Base-by-base conservation (phyloP, 2,329 filamentous ascomycete genomes). In the Phyllosticta ampelicida region DNA sequence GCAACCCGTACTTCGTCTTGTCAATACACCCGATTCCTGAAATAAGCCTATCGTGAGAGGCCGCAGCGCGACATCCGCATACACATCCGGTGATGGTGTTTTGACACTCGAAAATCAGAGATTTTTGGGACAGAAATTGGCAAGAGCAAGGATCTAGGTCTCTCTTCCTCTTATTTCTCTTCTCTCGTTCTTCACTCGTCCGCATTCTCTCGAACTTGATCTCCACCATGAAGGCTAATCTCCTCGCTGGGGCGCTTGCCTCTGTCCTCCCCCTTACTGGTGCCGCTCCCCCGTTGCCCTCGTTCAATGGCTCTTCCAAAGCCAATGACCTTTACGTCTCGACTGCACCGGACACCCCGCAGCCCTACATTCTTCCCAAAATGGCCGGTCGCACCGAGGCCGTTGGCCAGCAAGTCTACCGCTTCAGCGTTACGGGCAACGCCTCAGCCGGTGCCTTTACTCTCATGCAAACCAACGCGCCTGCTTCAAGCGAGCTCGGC, bases 381-480 rank as follows among this genome's bases (percentile, higher is more conserved):
- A 69, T 71, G 57, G 63, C 67, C 10, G 67, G 68, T 18, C 67
- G 70, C 26, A 66, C 70, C 9, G 67, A 70, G n/a, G 63, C 64
- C n/a, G 60, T 75, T 21, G 70, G 69, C 10, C 62, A 64, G 9
- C 73, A 75, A 60, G 57, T 73, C 55, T 75, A 74, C 62, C 71
- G 73, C 6, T 75, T 76, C 63, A 68, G 70, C 3, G 75, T 77
- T 1, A 77, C 75, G 0, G 74, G 74, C 2, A 70, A 72, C 28
- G 76, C 75, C 1, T 77, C 75, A 1, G 73, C 67, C 57, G 66
- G 72, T 63, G 75, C 75, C 5, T 78, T 77, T 55, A 74, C 73
- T 9, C 63, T 78, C 52, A 72, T 77, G 65, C 70, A 70, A 59
- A 77, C 75, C 51, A 75, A 74, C 58, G 68, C 73, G 1, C 72